Conservation (phyloP, 306 rosid species). For the Gleditsia sinensis region DNA sequence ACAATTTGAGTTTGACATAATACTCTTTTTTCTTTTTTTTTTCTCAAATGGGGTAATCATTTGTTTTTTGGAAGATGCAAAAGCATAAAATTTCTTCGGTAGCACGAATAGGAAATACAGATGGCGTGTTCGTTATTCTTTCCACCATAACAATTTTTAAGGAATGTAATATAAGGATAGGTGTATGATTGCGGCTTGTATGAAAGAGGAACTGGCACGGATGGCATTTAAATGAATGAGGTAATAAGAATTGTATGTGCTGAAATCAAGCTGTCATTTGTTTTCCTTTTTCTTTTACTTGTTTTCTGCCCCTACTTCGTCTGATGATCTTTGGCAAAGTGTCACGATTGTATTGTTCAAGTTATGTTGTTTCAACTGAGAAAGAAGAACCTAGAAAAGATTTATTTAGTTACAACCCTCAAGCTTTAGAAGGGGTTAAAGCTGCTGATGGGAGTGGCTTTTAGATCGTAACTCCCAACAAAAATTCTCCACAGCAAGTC, state of each 20-base stretch:
- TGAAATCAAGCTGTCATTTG: conserved; percentile 1
- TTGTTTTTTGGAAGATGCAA: conserved; percentile 22
- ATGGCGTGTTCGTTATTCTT: conserved; percentile 35
- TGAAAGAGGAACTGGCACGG: conserved; percentile 33
- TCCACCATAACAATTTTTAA: conserved; percentile 35
- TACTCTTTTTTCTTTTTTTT: neutral
- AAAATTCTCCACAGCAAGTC: too few species aligned
- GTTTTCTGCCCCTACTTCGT: neutral
- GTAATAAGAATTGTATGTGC: conserved; percentile 14
- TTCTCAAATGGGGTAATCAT: neutral
- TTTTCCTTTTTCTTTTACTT: neutral
- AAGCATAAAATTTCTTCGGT: conserved; percentile 17
- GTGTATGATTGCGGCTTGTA: conserved; percentile 45
- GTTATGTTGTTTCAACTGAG: conserved; percentile 1
- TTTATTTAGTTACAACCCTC: neutral
- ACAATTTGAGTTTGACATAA: conserved; percentile 17
- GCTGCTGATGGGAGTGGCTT: too few species aligned
- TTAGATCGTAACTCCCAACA: too few species aligned
- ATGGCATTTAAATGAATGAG: conserved; percentile 35
- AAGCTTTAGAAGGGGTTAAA: neutral
- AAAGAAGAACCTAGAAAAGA: neutral
- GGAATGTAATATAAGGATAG: conserved; percentile 33
- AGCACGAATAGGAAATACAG: conserved; percentile 30
- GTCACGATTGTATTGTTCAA: neutral
- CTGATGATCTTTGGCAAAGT: conserved; percentile 3